Conservation (phyloP, 352 stramenopile genomes). For the Phytopythium litorale region DNA sequence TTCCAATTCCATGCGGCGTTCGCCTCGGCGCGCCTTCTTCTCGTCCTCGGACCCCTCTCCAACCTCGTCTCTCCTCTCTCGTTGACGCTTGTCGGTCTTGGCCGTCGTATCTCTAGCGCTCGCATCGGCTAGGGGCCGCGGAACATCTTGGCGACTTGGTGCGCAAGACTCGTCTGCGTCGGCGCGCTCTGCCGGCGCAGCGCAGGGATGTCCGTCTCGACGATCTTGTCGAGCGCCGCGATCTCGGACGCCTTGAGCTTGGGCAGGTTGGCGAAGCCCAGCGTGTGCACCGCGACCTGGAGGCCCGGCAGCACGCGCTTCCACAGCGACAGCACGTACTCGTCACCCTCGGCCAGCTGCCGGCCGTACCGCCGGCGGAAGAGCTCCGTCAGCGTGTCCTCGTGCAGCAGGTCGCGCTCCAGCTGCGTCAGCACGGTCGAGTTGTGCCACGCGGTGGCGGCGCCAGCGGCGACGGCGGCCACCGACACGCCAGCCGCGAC, state of each 20-base stretch:
- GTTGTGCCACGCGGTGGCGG: conserved; percentile 90
- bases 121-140: conserved; percentile 14
- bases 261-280: conserved; percentile 79
- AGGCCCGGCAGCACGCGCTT: conserved; percentile 85
- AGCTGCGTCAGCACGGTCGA: conserved; percentile 80
- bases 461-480: conserved; percentile 69
- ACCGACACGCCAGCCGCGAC: conserved; percentile 80
- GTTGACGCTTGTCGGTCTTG: background rate
- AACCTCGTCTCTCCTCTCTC: background rate
- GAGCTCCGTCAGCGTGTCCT: conserved; percentile 87
- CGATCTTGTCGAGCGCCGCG: conserved; percentile 85
- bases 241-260: conserved; percentile 85
- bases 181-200: conserved; percentile 85
- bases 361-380: conserved; percentile 94
- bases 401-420: conserved; percentile 81
- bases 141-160: conserved; percentile 87
- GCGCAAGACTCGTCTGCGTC: conserved; percentile 74
- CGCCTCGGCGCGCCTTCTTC: background rate
- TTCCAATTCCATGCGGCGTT: background rate
- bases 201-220: conserved; percentile 86
- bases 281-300: conserved; percentile 81
- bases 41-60: background rate
- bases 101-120: background rate
- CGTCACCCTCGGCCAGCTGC: conserved; percentile 96
- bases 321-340: conserved; percentile 96